Conservation (phyloP, 2,329 filamentous ascomycete genomes). For the Colletotrichum sp. region DNA sequence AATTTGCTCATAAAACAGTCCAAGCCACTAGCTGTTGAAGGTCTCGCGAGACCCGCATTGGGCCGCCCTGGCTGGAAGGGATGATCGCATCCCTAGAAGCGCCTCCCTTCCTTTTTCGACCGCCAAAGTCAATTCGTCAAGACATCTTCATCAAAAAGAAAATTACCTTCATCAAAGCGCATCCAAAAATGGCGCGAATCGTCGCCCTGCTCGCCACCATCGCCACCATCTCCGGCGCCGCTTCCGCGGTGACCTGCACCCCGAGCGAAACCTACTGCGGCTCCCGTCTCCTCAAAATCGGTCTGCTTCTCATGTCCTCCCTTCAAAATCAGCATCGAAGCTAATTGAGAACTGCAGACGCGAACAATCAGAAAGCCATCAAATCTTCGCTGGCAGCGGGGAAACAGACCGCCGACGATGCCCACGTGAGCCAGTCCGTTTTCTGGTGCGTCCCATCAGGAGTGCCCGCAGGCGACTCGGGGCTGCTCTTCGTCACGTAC, state of each 20-base stretch:
- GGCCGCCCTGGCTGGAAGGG: neutral
- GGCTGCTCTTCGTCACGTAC: constrained; percentile 9
- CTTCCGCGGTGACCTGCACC: neutral
- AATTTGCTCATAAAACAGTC: neutral
- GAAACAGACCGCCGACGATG: constrained; percentile 5
- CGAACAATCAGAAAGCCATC: neutral
- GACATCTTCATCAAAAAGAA: neutral
- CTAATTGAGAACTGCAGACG: neutral
- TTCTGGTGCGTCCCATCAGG: constrained; percentile 14
- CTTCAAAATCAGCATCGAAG: neutral
- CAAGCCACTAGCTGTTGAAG: neutral
- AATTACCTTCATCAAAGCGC: neutral
- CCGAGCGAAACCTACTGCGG: constrained; percentile 9
- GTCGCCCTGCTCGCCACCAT: neutral
- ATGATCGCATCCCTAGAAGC: neutral
- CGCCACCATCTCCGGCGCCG: neutral
- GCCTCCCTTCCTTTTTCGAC: neutral
- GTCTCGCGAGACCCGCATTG: neutral
- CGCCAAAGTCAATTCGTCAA: neutral
- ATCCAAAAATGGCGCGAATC: neutral
- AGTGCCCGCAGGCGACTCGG: neutral
- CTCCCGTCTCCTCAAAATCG: constrained; percentile 4
- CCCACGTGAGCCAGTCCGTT: neutral
- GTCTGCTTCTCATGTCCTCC: neutral
- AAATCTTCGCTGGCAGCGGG: neutral